These are phyloP conservation scores for Pachysandra terminalis DNA, from an alignment of 164 flowering plant genomes.

Conservation along the genomic window DNA sequence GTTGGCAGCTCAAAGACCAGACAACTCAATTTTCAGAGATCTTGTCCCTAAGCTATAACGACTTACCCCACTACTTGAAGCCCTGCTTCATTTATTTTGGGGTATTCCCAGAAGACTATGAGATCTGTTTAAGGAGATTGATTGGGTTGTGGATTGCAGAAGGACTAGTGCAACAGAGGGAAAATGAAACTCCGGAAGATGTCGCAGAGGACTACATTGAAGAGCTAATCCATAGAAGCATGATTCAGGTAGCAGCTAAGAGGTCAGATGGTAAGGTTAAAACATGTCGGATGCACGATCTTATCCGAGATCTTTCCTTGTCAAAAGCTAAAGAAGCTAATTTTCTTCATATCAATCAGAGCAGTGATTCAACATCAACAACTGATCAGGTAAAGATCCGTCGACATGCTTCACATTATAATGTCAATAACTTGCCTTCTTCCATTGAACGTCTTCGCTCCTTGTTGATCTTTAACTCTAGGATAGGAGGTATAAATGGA, in stretches of 20 bases:
- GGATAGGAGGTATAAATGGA: neutral
- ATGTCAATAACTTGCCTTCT: constrained; percentile 1
- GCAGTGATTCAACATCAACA: neutral
- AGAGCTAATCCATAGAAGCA: constrained; percentile 13
- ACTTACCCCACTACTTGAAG: constrained; percentile 14
- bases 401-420: constrained; percentile 14
- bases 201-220: constrained; percentile 18
- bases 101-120: constrained; percentile 26
- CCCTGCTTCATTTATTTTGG: constrained; percentile 25
- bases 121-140: constrained; percentile 23
- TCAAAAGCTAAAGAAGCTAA: constrained; percentile 18
- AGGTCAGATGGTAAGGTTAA: constrained; percentile 26
- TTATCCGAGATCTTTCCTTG: constrained; percentile 12
- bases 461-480: constrained; percentile 5
- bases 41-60: constrained; percentile 13
- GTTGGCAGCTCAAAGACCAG: neutral
- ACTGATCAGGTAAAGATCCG: neutral
- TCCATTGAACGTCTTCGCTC: neutral
- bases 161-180: constrained; percentile 14
- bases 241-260: constrained; percentile 20
- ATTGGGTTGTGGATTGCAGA: constrained; percentile 32
- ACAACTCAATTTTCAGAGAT: neutral
- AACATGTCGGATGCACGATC: constrained; percentile 20
- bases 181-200: constrained; percentile 12
- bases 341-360: constrained; percentile 15